A percentile compares a stretch with the other conserved stretches of the same genome.
phyloP scores from a whole-genome alignment of 176 grass and related monocot genomes.

The Cymbopogon citratus region DNA sequence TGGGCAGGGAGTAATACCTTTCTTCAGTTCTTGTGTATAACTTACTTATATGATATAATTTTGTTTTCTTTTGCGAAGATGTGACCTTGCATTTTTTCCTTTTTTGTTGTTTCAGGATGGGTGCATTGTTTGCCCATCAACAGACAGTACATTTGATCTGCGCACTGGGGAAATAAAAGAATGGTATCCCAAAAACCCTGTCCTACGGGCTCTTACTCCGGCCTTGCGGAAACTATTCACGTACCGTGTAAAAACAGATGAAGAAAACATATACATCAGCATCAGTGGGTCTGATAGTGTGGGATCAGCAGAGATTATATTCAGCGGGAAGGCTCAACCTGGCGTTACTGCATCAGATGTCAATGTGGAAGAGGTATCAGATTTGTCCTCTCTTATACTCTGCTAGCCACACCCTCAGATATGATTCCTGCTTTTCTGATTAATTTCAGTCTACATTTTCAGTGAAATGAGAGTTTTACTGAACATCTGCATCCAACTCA shows the following conservation, averaged over 20 bases:
- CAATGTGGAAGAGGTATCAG: conserved; percentile 83
- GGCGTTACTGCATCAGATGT: conserved; percentile 86
- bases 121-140: conserved; percentile 89
- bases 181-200: conserved; percentile 95
- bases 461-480: background rate
- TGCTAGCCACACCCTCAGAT: background rate
- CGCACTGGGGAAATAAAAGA: conserved; percentile 83
- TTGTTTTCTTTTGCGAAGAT: background rate
- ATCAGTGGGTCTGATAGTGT: conserved; percentile 38
- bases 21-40: background rate
- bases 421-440: background rate
- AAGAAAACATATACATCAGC: conserved; percentile 83
- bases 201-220: conserved; percentile 85
- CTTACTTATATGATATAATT: background rate
- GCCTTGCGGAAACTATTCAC: conserved; percentile 71
- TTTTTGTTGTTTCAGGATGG: conserved; percentile 60
- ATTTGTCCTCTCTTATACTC: background rate
- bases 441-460: background rate
- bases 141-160: conserved; percentile 95
- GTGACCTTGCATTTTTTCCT: background rate
- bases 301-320: conserved; percentile 86
- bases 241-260: conserved; percentile 67
- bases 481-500: background rate
- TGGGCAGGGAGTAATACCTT: background rate
- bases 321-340: conserved; percentile 84